These are phyloP conservation scores for Starmerella gropengiesseri DNA, from an alignment of 805 yeast species.

Conservation along the genomic window DNA sequence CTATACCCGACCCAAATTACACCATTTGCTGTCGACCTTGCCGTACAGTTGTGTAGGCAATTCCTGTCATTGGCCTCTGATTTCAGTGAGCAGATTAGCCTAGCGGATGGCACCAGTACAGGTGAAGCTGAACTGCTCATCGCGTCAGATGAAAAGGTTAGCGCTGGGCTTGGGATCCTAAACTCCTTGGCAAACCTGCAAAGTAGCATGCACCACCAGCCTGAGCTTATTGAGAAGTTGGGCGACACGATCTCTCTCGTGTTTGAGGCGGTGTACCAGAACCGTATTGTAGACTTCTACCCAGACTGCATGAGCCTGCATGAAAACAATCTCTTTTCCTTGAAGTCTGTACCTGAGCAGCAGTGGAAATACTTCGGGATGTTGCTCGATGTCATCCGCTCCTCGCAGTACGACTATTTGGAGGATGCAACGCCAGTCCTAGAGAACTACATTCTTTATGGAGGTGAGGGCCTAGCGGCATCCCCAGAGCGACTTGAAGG, in stretches of 20 bases:
- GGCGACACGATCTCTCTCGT: slow-evolving; percentile 63
- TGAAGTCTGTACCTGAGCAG: slow-evolving; percentile 49
- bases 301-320: slow-evolving; percentile 70
- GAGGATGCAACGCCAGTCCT: slow-evolving; percentile 69
- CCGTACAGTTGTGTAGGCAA: slow-evolving; percentile 49
- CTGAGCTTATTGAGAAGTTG: slow-evolving; percentile 49
- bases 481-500: slow-evolving; percentile 34
- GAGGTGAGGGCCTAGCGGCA: slow-evolving; percentile 38
- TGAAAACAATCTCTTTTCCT: slow-evolving; percentile 52
- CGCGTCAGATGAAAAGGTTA: slow-evolving; percentile 52
- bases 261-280: slow-evolving; percentile 52
- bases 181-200: slow-evolving; percentile 75
- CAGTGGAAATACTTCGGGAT: slow-evolving; percentile 65
- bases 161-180: slow-evolving; percentile 72
- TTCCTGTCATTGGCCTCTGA: slow-evolving; percentile 62
- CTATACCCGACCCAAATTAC: slow-evolving; percentile 76
- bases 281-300: slow-evolving; percentile 60
- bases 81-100: slow-evolving; percentile 37
- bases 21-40: slow-evolving; percentile 74
- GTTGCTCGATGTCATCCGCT: slow-evolving; percentile 34
- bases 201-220: slow-evolving; percentile 70
- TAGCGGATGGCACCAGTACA: slow-evolving; percentile 24
- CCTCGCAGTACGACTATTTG: slow-evolving; percentile 46
- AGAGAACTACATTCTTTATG: slow-evolving; percentile 61
- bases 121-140: slow-evolving; percentile 31